Conservation (phyloP, 768 basidiomycete genomes). For the Mycena indigotica region DNA sequence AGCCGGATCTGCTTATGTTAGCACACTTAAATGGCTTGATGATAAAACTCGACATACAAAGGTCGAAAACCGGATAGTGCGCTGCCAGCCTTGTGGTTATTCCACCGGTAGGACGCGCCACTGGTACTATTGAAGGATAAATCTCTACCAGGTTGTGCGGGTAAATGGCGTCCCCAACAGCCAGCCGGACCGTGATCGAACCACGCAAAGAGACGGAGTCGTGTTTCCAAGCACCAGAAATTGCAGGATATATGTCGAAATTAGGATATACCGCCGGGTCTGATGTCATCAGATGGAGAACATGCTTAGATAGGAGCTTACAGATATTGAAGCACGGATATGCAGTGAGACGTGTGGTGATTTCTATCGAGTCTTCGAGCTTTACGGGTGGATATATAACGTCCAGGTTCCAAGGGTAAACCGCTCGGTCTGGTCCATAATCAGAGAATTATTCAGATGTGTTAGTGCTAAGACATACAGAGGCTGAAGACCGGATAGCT, state of each 20-base stretch:
- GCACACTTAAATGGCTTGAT: too few relatives aligned
- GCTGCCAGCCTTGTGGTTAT: not conserved
- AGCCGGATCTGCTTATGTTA: not conserved
- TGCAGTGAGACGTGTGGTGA: conserved; percentile 5
- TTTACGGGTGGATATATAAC: conserved; percentile 21
- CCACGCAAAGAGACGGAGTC: not conserved
- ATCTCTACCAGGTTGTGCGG: not conserved
- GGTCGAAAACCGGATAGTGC: not conserved
- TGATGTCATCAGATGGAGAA: not conserved
- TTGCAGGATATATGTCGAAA: not conserved
- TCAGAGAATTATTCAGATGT: conserved; percentile 14
- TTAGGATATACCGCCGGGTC: not conserved
- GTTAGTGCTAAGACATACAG: conserved; percentile 29
- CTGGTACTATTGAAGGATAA: not conserved
- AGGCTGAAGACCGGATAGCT: conserved; percentile 36
- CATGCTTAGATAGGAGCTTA: not conserved
- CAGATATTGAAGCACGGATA: conserved; percentile 17
- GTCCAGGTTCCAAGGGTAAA: conserved; percentile 32
- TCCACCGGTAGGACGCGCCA: not conserved
- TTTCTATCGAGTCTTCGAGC: not conserved
- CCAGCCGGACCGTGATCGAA: not conserved
- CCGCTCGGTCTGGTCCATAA: conserved; percentile 16
- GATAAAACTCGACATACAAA: not conserved
- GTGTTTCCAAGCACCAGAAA: not conserved
- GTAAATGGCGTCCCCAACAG: not conserved